These are phyloP conservation scores for Achaetomiella virescens DNA, from an alignment of 495 filamentous ascomycete genomes.

Conservation along the genomic window DNA sequence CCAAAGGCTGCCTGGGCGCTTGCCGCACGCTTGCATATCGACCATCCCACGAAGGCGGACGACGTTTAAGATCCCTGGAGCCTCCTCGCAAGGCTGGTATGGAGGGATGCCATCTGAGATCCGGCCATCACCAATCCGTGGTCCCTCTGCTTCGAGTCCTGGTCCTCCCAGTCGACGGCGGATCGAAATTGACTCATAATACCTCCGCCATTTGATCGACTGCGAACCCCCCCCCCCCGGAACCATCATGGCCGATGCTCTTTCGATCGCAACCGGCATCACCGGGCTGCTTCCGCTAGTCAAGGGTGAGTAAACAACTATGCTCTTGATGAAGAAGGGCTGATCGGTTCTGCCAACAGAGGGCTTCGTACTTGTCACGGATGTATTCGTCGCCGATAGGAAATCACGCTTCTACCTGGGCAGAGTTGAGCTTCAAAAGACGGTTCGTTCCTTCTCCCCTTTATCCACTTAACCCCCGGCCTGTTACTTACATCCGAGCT, in stretches of 20 bases:
- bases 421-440: constrained; percentile 1
- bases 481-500: background rate
- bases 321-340: too few relatives aligned
- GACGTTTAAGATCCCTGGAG: background rate
- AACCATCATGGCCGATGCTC: background rate
- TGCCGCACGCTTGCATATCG: background rate
- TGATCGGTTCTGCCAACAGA: background rate
- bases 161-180: too few relatives aligned
- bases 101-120: background rate
- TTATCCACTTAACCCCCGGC: too few relatives aligned
- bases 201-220: too few relatives aligned
- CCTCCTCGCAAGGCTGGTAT: too few relatives aligned
- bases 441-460: background rate
- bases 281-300: constrained; percentile 2
- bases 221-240: too few relatives aligned
- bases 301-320: background rate
- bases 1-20: background rate
- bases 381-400: background rate
- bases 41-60: background rate
- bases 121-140: too few relatives aligned
- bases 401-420: background rate
- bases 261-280: background rate
- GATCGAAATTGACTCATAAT: too few relatives aligned
- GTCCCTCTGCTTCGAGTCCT: background rate
- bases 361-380: background rate